Evolutionary conservation across 2,329 filamentous ascomycete genomes (phyloP), one percentile per base, ranked within the genome.

Genomic region (Hawksworthiomyces lignivorus): DNA sequence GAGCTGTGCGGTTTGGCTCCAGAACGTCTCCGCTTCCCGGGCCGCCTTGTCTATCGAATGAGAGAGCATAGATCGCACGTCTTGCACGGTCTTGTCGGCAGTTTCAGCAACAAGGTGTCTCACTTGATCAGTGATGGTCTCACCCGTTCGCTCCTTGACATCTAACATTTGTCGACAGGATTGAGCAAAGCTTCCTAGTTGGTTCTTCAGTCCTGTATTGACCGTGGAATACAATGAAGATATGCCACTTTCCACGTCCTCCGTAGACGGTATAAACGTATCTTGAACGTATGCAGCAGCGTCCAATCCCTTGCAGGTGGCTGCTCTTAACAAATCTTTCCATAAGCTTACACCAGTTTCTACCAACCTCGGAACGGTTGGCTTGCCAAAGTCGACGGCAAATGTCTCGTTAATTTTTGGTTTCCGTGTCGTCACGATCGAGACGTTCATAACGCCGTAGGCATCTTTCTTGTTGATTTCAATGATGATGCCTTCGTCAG

Each of bases 321-420:
- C 54, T 31, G 62, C 63, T 31, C 66, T 62, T 12, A 66, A 62
- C 4, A 72, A 57, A 12, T 48, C 58, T 29, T 56, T 57, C 28
- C 65, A 53, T 7, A 62, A 43, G n/a, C 63, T 54, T 44, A 62
- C 64, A 17, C 69, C 67, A 7, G 61, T 62, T 42, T 71, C 68
- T 6, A 71, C 48, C 12, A 63, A 65, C 29, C 67, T 64, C 11
- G 61, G 62, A 31, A 73, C 55, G 14, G 65, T 57, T 18, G 67
- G 62, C 54, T 62, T 69, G 35, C 75, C 74, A 56, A 82, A 78
- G 54, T 80, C 71, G 22, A 82, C 60, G 29, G 70, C 68, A 55
- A 81, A 75, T 0, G 71, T 72, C 59, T 81, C 76, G 52, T 75
- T 75, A 48, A 81, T 67, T 56, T 69, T 74, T 19, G 79, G 79